phyloP scores from a whole-genome alignment of 805 yeast genomes.

The Starmerella lactis-condensi region DNA sequence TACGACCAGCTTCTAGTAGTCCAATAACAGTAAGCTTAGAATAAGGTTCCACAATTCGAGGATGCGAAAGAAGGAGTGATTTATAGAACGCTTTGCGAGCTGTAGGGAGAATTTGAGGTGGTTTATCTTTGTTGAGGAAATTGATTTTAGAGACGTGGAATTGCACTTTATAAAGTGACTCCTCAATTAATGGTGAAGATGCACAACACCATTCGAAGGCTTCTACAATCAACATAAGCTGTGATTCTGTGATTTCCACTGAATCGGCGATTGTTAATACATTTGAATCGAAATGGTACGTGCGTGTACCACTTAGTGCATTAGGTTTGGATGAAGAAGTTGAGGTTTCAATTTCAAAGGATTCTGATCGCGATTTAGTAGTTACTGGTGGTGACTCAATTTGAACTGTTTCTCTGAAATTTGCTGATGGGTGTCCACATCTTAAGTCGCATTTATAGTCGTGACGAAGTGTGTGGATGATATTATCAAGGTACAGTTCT shows the following conservation, averaged over 20 bases:
- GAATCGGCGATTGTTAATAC: too few species aligned
- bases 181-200: constrained; percentile 90
- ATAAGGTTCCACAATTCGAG: constrained; percentile 66
- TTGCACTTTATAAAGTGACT: constrained; percentile 48
- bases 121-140: constrained; percentile 31
- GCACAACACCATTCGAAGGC: constrained; percentile 72
- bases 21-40: constrained; percentile 45
- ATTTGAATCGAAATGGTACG: too few species aligned
- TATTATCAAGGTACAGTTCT: constrained; percentile 70
- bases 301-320: too few species aligned
- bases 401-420: constrained; percentile 50
- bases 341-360: too few species aligned
- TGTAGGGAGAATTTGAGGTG: constrained; percentile 53
- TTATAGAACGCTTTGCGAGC: constrained; percentile 68
- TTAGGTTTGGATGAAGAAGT: too few species aligned
- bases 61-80: constrained; percentile 59
- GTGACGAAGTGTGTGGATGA: constrained; percentile 55
- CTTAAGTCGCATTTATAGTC: constrained; percentile 44
- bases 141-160: constrained; percentile 51
- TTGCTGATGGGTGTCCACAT: constrained; percentile 68
- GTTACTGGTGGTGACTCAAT: too few species aligned
- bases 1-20: constrained; percentile 29
- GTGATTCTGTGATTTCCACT: too few species aligned
- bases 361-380: too few species aligned
- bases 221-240: too few species aligned